A percentile compares a stretch with the other conserved stretches of the same genome.
Conservation (phyloP, 2,329 filamentous ascomycete genomes). For the Phialophora expanda region DNA sequence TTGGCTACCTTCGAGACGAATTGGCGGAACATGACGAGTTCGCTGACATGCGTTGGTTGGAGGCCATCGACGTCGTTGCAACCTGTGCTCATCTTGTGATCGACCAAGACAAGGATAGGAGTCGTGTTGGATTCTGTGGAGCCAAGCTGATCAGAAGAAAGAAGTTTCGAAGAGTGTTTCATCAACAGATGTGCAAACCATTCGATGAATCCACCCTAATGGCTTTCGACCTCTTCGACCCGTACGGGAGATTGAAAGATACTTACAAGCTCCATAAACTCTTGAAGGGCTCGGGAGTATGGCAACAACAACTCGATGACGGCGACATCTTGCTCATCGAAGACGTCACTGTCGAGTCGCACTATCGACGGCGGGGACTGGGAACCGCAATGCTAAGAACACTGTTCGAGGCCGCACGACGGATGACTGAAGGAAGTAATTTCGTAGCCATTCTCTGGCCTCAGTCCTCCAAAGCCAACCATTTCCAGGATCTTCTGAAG, state of each 20-base stretch:
- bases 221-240: slow-evolving; percentile 47
- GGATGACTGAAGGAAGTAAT: neutral
- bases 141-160: slow-evolving; percentile 13
- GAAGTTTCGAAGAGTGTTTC: neutral
- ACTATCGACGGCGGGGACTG: slow-evolving; percentile 42
- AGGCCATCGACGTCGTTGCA: slow-evolving; percentile 18
- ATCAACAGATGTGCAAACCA: slow-evolving; percentile 18
- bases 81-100: neutral
- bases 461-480: slow-evolving; percentile 2
- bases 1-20: slow-evolving; percentile 14
- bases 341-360: slow-evolving; percentile 35
- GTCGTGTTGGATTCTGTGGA: slow-evolving; percentile 3
- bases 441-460: slow-evolving; percentile 19
- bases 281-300: slow-evolving; percentile 41
- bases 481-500: slow-evolving; percentile 12
- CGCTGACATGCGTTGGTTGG: slow-evolving; percentile 13
- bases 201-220: slow-evolving; percentile 41
- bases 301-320: slow-evolving; percentile 40
- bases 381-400: slow-evolving; percentile 42
- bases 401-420: slow-evolving; percentile 38
- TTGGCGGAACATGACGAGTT: slow-evolving; percentile 16
- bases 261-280: slow-evolving; percentile 43
- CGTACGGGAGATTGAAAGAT: slow-evolving; percentile 45
- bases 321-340: slow-evolving; percentile 43
- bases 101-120: neutral